Base-by-base conservation (phyloP, 306 rosid genomes). In the Phaseolus lunatus region DNA sequence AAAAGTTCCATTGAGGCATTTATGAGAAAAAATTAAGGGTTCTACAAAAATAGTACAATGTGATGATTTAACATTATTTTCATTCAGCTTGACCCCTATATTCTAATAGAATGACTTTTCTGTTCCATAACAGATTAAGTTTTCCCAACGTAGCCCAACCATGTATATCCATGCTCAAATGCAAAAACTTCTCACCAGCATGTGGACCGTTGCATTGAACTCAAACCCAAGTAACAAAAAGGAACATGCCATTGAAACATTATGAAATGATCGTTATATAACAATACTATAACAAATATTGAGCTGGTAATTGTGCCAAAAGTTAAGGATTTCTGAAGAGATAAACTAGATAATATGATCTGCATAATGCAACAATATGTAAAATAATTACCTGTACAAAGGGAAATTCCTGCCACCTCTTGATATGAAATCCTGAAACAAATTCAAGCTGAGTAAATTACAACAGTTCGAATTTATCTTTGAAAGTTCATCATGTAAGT, bases 341-440 rank as follows among this genome's bases (percentile, higher is more conserved):
- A 59, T 26, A 52, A 73, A 26, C 31, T 43, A 68, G 27, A 26
- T 35, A 57, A 24, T 54, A 64, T 70, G 57, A 6, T 71, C 59
- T 64, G n/a, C 10, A 20, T 53, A 53, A 19, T 16, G 62, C 24
- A 33, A 35, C 54, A 56, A 43, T 57, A 35, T n/a, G 67, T 29
- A 3, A 66, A 64, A 20, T n/a, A 33, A 63, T 81, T 80, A 95
- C 98, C 97, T 86, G 88, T 90, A 95, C 79, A 95, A 81, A 73
- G 96, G 93, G 84, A 89, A 80, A 83, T 88, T 89, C 45, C 76
- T 83, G 77, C 93, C 96, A 71, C 97, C 97, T 79, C 98, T 87
- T 49, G 85, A 52, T 84, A 92, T 89, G 95, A 92, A 95, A 86
- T 95, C 98, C 98, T 92, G 92, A 70, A 59, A 75, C 20, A 85